Evolutionary conservation across 169 alveolate species (phyloP).

Genomic region (Fabrea salina): DNA sequence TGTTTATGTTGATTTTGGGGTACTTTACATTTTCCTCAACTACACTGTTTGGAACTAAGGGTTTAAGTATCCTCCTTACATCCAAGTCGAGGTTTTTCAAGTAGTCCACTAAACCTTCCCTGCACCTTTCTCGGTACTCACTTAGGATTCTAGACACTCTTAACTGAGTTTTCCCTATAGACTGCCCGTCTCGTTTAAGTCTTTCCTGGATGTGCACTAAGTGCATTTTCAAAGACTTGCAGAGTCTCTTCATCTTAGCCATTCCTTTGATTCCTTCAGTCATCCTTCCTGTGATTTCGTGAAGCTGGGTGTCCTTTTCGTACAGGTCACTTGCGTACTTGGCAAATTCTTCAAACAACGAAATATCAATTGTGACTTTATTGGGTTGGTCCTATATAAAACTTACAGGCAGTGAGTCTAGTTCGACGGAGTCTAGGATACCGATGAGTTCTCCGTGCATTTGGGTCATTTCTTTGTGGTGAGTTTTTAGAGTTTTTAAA

Average conservation of each 20-base stretch:
- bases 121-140: conserved; percentile 28
- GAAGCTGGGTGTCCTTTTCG: background rate
- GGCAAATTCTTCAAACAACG: background rate
- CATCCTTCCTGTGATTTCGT: background rate
- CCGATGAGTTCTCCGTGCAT: background rate
- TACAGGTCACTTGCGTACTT: conserved; percentile 1
- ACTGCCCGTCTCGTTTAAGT: background rate
- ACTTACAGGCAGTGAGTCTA: background rate
- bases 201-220: background rate
- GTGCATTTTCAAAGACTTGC: conserved; percentile 6
- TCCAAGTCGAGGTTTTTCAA: conserved; percentile 24
- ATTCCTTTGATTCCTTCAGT: background rate
- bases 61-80: conserved; percentile 10
- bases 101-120: background rate
- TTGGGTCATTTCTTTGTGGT: background rate
- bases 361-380: background rate
- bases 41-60: conserved; percentile 18
- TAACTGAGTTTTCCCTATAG: background rate
- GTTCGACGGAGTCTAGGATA: background rate
- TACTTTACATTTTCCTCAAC: conserved; percentile 9
- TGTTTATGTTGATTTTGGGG: background rate
- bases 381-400: conserved; percentile 1
- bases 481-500: background rate
- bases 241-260: background rate
- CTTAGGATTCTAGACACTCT: background rate